phyloP scores from a whole-genome alignment of 495 filamentous ascomycete species.

The Ascobolus immersus region DNA sequence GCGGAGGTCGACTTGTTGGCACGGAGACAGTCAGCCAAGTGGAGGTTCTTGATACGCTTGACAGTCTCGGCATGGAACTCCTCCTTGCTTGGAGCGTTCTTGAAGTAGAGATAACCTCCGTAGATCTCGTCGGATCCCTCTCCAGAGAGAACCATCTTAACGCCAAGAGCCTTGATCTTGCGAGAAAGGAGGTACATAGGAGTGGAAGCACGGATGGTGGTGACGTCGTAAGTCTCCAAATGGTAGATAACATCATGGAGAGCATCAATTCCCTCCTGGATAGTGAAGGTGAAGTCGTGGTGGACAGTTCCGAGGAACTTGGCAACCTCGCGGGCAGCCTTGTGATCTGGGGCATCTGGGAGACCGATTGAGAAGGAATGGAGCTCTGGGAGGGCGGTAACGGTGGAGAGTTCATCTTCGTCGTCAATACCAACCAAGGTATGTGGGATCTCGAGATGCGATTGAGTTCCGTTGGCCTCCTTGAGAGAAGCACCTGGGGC shows the following conservation, averaged over 20 bases:
- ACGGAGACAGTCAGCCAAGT: slow-evolving; percentile 78
- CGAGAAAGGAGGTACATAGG: slow-evolving; percentile 94
- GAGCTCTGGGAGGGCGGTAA: slow-evolving; percentile 74
- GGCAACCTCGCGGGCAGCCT: slow-evolving; percentile 70
- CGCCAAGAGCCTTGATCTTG: slow-evolving; percentile 96
- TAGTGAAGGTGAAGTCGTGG: slow-evolving; percentile 90
- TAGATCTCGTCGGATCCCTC: slow-evolving; percentile 97
- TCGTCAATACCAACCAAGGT: slow-evolving; percentile 83
- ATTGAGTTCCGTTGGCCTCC: slow-evolving; percentile 17
- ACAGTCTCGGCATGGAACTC: slow-evolving; percentile 88
- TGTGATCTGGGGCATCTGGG: slow-evolving; percentile 66
- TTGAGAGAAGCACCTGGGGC: slow-evolving; percentile 23
- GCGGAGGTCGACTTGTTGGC: slow-evolving; percentile 99
- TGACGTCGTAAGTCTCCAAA: slow-evolving; percentile 92
- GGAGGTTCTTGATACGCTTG: slow-evolving; percentile 77
- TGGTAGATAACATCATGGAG: slow-evolving; percentile 93
- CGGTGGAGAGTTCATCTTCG: slow-evolving; percentile 62
- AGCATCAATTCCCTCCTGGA: slow-evolving; percentile 88
- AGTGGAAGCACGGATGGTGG: slow-evolving; percentile 91
- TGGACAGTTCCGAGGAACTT: slow-evolving; percentile 91
- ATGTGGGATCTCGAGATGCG: slow-evolving; percentile 20
- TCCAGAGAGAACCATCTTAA: slow-evolving; percentile 96
- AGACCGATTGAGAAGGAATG: slow-evolving; percentile 97
- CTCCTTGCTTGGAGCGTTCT: slow-evolving; percentile 67
- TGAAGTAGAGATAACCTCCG: slow-evolving; percentile 96